Base-by-base conservation (phyloP, 2,329 filamentous ascomycete genomes). In the Botrytis fabae region DNA sequence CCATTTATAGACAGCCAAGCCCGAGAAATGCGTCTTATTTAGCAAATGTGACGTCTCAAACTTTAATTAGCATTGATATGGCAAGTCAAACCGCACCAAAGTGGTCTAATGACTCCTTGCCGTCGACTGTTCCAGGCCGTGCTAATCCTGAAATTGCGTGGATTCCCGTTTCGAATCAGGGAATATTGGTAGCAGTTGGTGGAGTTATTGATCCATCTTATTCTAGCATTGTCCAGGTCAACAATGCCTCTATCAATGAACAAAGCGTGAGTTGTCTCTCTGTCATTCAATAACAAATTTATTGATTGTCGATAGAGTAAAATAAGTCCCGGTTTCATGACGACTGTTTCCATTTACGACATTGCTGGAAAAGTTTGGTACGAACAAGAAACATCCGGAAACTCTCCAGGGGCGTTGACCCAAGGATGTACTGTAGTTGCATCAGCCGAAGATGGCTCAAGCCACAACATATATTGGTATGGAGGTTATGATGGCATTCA, bases 401-500 rank as follows among this genome's bases (percentile, higher is more conserved):
- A 84, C 4, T 85, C 85, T 9, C 91, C 91, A 0, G 82, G 85
- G 0, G 88, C 91, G 70, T 86, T 91, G 22, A 91, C 93, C 20
- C 93, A 93, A 78, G 90, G 91, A 0, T 93, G 91, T 78, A 89
- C 91, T 12, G 89, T 91, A 0, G 87, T 92, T 28, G 91, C 89
- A 48, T 89, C 89, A 16, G 90, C 91, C 25, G 87, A 91, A 35
- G 91, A 93, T 79, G 91, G 91, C 7, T 92, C 90, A 35, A 92
- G 89, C 35, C 93, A 93, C 79, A 92, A 94, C 78, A 87, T 95
- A 69, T 93, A 94, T 82, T 88, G 94, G 84, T 94, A 92, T 79
- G 92, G 91, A 25, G 92, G 92, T 0, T 95, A 92, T 78, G 83
- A 89, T 73, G 89, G 88, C 0, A 76, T 90, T 9, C 73, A 86